Percentiles rank a stretch among this genome's conserved stretches.
phyloP scores from a whole-genome alignment of 495 filamentous ascomycete genomes.

The Ramalina peruviana region DNA sequence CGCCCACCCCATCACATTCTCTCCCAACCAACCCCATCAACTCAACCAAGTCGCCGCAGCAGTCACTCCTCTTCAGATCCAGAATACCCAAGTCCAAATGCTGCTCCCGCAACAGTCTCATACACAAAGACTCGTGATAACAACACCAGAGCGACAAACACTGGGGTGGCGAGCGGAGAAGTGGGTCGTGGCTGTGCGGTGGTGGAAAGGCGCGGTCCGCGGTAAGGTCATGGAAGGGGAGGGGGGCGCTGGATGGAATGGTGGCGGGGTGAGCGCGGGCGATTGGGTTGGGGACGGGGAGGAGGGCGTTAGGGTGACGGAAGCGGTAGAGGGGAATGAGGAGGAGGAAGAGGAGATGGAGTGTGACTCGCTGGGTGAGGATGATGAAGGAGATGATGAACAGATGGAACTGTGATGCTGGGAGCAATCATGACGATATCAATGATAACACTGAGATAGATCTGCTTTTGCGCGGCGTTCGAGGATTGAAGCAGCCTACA shows the following conservation, averaged over 20 bases:
- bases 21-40: not conserved
- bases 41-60: not conserved
- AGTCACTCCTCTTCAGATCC: not conserved
- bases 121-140: not conserved
- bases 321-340: constrained; percentile 86
- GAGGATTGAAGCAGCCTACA: no score
- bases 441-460: no score
- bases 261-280: not conserved
- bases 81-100: not conserved
- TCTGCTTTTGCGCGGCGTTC: no score
- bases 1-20: not conserved
- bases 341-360: constrained; percentile 47
- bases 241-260: not conserved
- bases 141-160: not conserved
- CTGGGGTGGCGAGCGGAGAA: not conserved
- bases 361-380: constrained; percentile 71
- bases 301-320: constrained; percentile 66
- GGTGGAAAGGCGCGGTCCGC: not conserved
- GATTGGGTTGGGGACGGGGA: constrained; percentile 38
- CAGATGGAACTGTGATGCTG: constrained; percentile 52
- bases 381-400: constrained; percentile 94
- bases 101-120: not conserved
- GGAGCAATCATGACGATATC: not conserved
- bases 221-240: not conserved
- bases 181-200: not conserved